phyloP scores from a whole-genome alignment of 2,329 filamentous ascomycete genomes.

The Aureobasidium mangrovei region DNA sequence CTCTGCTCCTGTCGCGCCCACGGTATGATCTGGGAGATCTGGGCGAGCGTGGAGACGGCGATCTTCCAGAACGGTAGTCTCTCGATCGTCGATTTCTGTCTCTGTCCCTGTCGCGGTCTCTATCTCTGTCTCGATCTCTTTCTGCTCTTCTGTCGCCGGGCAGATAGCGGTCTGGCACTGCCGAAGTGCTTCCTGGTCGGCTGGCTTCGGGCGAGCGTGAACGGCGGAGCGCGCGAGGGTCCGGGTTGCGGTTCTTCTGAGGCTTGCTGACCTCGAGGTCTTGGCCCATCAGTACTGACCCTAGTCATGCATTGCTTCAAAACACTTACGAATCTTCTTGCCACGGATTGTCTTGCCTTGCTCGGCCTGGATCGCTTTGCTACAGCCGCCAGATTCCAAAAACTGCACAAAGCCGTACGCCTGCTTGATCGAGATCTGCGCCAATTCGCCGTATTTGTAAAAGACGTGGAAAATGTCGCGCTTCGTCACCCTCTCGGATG shows the following conservation, averaged over 20 bases:
- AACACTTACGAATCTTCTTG: slow-evolving; percentile 78
- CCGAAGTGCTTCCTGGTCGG: slow-evolving; percentile 39
- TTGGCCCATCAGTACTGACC: slow-evolving; percentile 49
- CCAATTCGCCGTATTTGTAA: slow-evolving; percentile 72
- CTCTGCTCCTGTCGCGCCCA: slow-evolving; percentile 17
- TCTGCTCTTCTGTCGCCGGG: slow-evolving; percentile 19
- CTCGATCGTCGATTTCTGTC: slow-evolving; percentile 44
- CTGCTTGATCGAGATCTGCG: slow-evolving; percentile 93
- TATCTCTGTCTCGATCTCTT: slow-evolving; percentile 12
- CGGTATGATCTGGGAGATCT: slow-evolving; percentile 6
- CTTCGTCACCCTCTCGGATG: slow-evolving; percentile 87
- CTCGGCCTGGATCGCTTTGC: slow-evolving; percentile 63
- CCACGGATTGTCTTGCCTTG: slow-evolving; percentile 77
- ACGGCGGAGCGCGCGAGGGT: slow-evolving; percentile 33
- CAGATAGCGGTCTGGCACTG: slow-evolving; percentile 34
- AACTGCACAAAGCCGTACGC: slow-evolving; percentile 97
- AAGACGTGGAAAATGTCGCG: slow-evolving; percentile 90
- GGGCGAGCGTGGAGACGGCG: slow-evolving; percentile 34
- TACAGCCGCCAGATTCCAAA: slow-evolving; percentile 64
- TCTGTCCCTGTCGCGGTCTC: slow-evolving; percentile 39
- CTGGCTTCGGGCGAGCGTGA: slow-evolving; percentile 57
- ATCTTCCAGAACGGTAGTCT: slow-evolving; percentile 47
- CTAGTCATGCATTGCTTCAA: slow-evolving; percentile 9
- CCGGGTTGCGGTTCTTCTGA: slow-evolving; percentile 47
- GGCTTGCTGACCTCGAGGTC: slow-evolving; percentile 85